These are phyloP conservation scores for Musa troglodytarum DNA, from an alignment of 176 grass and related monocot species.

Conservation along the genomic window DNA sequence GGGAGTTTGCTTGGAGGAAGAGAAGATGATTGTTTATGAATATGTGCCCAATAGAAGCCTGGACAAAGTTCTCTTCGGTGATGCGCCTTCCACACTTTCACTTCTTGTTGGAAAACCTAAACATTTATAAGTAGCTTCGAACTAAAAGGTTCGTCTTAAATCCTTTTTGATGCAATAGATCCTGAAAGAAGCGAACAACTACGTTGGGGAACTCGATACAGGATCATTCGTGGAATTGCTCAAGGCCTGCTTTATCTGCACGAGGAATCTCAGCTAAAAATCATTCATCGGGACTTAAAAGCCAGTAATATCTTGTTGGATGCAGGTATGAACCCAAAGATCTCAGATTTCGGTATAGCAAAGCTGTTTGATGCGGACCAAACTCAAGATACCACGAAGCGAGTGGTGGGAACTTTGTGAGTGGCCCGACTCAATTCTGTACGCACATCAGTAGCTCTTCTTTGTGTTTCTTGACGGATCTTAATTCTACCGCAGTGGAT, in stretches of 20 bases:
- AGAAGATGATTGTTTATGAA: slow-evolving; percentile 40
- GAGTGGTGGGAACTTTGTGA: slow-evolving; percentile 38
- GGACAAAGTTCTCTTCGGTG: slow-evolving; percentile 62
- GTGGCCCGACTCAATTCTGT: neutral
- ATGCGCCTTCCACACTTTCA: neutral
- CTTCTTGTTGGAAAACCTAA: neutral
- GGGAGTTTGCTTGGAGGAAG: slow-evolving; percentile 26
- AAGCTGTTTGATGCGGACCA: slow-evolving; percentile 27
- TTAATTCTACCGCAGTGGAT: slow-evolving; percentile 25
- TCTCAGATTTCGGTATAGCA: slow-evolving; percentile 50
- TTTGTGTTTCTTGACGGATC: neutral
- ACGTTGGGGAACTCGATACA: slow-evolving; percentile 21
- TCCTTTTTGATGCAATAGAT: slow-evolving; percentile 4
- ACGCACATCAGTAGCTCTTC: neutral
- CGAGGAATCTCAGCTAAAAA: slow-evolving; percentile 37
- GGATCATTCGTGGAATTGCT: slow-evolving; percentile 36
- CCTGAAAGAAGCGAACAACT: slow-evolving; percentile 1
- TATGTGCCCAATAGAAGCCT: slow-evolving; percentile 82
- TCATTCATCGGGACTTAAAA: slow-evolving; percentile 44
- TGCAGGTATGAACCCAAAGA: slow-evolving; percentile 39
- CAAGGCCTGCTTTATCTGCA: slow-evolving; percentile 47
- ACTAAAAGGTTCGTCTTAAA: neutral
- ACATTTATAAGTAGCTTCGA: too few species aligned
- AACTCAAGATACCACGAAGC: slow-evolving; percentile 27
- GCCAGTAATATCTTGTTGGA: slow-evolving; percentile 41